Evolutionary conservation across 2,329 filamentous ascomycete species (phyloP), one percentile per base, ranked within the genome.

Genomic region (Dothistroma septosporum): DNA sequence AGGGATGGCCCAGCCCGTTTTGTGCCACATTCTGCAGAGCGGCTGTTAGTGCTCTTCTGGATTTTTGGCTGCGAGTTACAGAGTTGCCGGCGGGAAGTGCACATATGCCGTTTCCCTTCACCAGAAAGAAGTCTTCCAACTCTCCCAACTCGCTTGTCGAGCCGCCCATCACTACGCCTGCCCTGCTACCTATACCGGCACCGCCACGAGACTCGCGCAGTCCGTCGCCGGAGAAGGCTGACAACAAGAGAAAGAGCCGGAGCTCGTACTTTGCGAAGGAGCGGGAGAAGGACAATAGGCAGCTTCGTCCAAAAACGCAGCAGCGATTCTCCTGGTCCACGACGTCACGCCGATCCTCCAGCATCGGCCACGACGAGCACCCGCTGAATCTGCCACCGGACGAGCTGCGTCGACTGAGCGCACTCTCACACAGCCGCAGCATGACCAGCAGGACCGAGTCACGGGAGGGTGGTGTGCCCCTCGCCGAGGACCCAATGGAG

Each of bases 311-410:
- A 16, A 35, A 19, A 65, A 67, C 19, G 56, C 55, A 57, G 63
- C 60, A 65, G 52, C 64, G 62, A 35, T 66, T 68, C 68, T 62
- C 63, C 41, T 68, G 68, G 64, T 69, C 66, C 68, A 73, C 72
- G 62, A 74, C 76, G 65, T 74, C 76, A 71, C 74, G 75, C 75
- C 63, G 69, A 57, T 35, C 50, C 11, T 44, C 41, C 41, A 44
- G 14, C 14, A 11, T 37, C 33, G 71, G 69, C 64, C 74, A 74
- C 71, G 87, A 90, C 73, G 81, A 82, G 65, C 85, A 93, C 74
- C 88, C 86, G 2, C 92, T 97, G 76, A 93, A 93, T 44, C 83
- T 97, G 56, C 91, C 89, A 1, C 92, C 92, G 52, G 92, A 96
- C 79, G 88, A 96, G 82, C 85, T 91, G 71, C 89, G 90, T 75